Evolutionary conservation across 768 basidiomycete genomes (phyloP), one percentile per base, ranked within the genome.

Genomic region (Macrolepiota dolichaula): DNA sequence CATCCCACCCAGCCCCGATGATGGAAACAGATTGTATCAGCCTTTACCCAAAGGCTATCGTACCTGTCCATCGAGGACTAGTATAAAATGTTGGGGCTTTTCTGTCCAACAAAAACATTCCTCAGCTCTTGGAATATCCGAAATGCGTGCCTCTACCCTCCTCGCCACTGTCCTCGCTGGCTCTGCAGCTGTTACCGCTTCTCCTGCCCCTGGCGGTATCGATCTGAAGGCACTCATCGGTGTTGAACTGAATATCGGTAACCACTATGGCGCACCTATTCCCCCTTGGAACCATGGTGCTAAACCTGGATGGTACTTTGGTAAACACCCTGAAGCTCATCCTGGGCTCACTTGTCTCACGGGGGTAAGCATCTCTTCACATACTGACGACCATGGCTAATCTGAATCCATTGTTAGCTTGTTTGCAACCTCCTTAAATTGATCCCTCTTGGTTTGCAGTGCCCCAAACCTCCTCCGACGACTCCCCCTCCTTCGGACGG

Each of bases 251-350:
- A 70, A 65, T 24, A n/a, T 54, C 13, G 52, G 44, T 37, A 77
- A 72, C 64, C 52, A 72, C 62, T 80, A 76, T 61, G 74, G 74
- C 46, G 70, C 79, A 32, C 78, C 79, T 11, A 62, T 62, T 37
- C 69, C 73, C 22, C 78, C 78, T 24, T 79, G 79, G 79, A 44
- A 66, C 17, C 24, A 58, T 27, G 69, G 65, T 7, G 44, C 67
- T 32, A 50, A 71, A 19, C 77, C 79, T 29, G 79, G 79, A 32
- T 80, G 79, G 79, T 79, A 79, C 70, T 76, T 70, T 35, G 79
- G 79, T 1, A 59, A 66, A 40, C 65, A 69, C 52, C 70, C 73
- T 0, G 42, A 67, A 22, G 65, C 66, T 15, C 73, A 68, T 63
- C 69, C 68, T 7, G 65, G 69, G 10, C 61, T 74, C 38, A 58